A percentile compares a stretch with the other conserved stretches of the same genome.
These are phyloP conservation scores for Poterioochromonas sp. DNA, from an alignment of 352 stramenopile genomes.

Conservation along the genomic window DNA sequence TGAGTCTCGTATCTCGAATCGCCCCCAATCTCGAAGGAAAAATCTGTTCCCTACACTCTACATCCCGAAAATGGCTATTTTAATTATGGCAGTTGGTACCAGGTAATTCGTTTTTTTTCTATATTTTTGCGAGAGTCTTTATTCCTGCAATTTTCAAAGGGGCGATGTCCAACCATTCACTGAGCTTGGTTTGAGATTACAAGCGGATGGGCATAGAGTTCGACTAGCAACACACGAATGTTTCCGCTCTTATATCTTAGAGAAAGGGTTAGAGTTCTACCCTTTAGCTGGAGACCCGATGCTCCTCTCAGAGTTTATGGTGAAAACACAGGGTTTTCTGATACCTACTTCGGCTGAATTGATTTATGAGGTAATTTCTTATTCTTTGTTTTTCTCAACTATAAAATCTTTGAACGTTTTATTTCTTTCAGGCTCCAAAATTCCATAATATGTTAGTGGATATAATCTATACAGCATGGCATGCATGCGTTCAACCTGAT, in stretches of 20 bases:
- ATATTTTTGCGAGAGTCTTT: background rate
- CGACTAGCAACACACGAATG: constrained; percentile 73
- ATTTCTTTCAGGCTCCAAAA: constrained; percentile 41
- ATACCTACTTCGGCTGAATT: constrained; percentile 45
- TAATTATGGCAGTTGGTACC: constrained; percentile 80
- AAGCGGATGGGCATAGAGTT: constrained; percentile 71
- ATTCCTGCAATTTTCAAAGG: background rate
- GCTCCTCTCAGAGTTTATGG: constrained; percentile 71
- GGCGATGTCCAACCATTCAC: constrained; percentile 47
- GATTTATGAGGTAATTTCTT: background rate
- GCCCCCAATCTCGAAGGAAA: no score
- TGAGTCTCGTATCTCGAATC: no score
- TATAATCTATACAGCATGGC: constrained; percentile 74
- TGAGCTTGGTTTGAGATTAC: constrained; percentile 43
- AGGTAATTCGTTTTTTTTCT: constrained; percentile 70
- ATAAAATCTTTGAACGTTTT: no score
- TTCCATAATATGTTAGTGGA: constrained; percentile 78
- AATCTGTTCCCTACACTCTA: background rate
- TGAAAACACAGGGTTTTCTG: constrained; percentile 65
- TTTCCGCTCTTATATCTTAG: constrained; percentile 68
- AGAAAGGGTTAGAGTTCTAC: constrained; percentile 53
- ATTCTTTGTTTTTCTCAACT: background rate
- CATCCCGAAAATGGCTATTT: constrained; percentile 55
- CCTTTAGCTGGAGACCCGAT: constrained; percentile 57
- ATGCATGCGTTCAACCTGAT: constrained; percentile 53